phyloP scores from a whole-genome alignment of 805 yeast genomes.

The Saccharomycopsis fodiens region DNA sequence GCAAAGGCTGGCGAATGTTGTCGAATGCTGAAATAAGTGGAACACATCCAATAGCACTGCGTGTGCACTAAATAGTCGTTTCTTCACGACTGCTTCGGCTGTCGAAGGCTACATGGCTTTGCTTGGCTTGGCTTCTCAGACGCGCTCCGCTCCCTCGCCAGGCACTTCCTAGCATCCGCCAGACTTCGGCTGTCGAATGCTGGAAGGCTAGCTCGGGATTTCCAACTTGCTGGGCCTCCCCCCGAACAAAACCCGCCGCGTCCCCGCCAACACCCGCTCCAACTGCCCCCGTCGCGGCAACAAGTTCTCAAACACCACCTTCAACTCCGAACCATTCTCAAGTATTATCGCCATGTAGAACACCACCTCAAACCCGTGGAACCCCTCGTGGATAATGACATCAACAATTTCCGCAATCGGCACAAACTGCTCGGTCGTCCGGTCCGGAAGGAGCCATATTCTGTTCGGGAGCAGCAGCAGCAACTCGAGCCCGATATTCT shows the following conservation, averaged over 20 bases:
- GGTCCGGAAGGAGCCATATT: slow-evolving; percentile 3
- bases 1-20: no score
- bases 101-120: no score
- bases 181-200: no score
- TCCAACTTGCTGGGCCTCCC: slow-evolving; percentile 16
- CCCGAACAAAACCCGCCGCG: slow-evolving; percentile 31
- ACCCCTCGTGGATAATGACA: slow-evolving; percentile 44
- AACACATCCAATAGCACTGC: no score
- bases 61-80: no score
- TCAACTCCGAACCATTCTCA: slow-evolving; percentile 17
- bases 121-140: no score
- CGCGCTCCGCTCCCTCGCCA: no score
- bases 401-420: slow-evolving; percentile 40
- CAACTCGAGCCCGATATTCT: slow-evolving; percentile 36
- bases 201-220: no score
- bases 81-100: no score
- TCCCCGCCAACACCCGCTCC: slow-evolving; percentile 33
- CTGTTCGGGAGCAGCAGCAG: slow-evolving; percentile 20
- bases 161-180: no score
- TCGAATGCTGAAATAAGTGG: no score
- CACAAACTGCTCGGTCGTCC: slow-evolving; percentile 28
- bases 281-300: slow-evolving; percentile 36
- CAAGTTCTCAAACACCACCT: slow-evolving; percentile 35
- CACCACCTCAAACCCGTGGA: slow-evolving; percentile 41
- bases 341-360: slow-evolving; percentile 28